Conservation (phyloP, 2,329 filamentous ascomycete species). For the Gremmenia infestans region DNA sequence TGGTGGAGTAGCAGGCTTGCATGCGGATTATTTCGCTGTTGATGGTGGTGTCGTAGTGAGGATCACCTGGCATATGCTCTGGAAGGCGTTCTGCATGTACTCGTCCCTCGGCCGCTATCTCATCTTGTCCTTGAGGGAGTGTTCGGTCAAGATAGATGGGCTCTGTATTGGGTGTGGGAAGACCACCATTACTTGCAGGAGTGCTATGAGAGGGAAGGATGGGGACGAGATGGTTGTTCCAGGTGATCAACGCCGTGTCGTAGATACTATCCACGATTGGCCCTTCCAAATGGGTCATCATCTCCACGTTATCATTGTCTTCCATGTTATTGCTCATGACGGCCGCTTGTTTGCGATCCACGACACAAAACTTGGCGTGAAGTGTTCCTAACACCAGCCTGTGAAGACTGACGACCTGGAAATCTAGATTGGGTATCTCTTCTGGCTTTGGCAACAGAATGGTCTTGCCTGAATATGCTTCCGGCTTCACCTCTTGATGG, state of each 20-base stretch:
- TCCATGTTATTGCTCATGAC: slow-evolving; percentile 76
- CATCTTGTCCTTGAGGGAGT: slow-evolving; percentile 19
- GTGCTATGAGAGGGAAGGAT: slow-evolving; percentile 50
- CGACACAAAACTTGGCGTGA: slow-evolving; percentile 72
- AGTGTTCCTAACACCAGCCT: slow-evolving; percentile 67
- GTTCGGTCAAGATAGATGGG: slow-evolving; percentile 4
- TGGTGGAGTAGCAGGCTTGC: slow-evolving; percentile 50
- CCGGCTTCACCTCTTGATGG: slow-evolving; percentile 54
- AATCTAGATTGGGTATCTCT: slow-evolving; percentile 66
- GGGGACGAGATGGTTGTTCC: slow-evolving; percentile 59
- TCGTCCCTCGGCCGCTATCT: background rate
- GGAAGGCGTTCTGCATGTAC: slow-evolving; percentile 33
- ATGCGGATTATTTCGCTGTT: slow-evolving; percentile 56
- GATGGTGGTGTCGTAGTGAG: slow-evolving; percentile 60
- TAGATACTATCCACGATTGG: slow-evolving; percentile 72
- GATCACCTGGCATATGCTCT: slow-evolving; percentile 53
- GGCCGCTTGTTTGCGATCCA: slow-evolving; percentile 66
- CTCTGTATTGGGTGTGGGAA: background rate
- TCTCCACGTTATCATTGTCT: slow-evolving; percentile 76
- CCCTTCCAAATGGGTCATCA: slow-evolving; percentile 73
- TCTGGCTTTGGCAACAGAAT: slow-evolving; percentile 56
- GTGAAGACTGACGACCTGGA: slow-evolving; percentile 72
- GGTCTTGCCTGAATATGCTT: slow-evolving; percentile 51
- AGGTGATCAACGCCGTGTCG: slow-evolving; percentile 68
- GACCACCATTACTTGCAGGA: slow-evolving; percentile 39